Conservation (phyloP, 805 yeast species). For the Nakazawaea pomicola region DNA sequence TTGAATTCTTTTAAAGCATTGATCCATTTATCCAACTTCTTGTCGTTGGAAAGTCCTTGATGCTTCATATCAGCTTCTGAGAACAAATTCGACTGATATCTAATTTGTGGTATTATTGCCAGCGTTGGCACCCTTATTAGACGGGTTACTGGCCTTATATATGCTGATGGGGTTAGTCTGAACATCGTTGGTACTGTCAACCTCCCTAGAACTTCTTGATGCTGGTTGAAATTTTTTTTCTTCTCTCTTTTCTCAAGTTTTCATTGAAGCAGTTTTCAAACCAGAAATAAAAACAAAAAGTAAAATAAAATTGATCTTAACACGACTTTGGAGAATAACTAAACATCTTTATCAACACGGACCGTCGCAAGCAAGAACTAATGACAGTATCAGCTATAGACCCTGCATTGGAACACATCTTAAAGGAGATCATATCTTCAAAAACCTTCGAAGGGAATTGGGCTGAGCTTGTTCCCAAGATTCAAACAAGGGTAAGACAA, state of each 20-base stretch:
- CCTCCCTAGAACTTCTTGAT: not conserved
- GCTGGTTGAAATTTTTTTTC: not conserved
- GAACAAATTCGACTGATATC: slow-evolving; percentile 6
- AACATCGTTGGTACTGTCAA: not conserved
- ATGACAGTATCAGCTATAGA: slow-evolving; percentile 10
- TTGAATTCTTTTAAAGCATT: slow-evolving; percentile 24
- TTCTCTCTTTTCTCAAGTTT: not conserved
- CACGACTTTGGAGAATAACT: not conserved
- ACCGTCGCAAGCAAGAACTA: not conserved
- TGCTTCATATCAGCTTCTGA: slow-evolving; percentile 9
- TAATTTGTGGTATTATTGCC: not conserved
- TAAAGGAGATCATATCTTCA: not conserved
- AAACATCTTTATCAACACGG: not conserved
- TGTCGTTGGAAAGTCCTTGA: slow-evolving; percentile 15
- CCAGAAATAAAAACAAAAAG: not conserved
- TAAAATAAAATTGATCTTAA: not conserved
- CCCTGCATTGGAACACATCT: not conserved
- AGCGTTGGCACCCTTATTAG: not conserved
- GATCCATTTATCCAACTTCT: slow-evolving; percentile 24
- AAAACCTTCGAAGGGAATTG: slow-evolving; percentile 3
- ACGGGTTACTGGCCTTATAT: not conserved
- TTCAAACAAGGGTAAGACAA: slow-evolving; percentile 3
- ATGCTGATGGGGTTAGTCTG: not conserved
- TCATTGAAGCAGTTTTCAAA: not conserved
- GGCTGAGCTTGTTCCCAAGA: not conserved